Conservation (phyloP, 2,329 filamentous ascomycete genomes). For the Fusarium liriodendri region DNA sequence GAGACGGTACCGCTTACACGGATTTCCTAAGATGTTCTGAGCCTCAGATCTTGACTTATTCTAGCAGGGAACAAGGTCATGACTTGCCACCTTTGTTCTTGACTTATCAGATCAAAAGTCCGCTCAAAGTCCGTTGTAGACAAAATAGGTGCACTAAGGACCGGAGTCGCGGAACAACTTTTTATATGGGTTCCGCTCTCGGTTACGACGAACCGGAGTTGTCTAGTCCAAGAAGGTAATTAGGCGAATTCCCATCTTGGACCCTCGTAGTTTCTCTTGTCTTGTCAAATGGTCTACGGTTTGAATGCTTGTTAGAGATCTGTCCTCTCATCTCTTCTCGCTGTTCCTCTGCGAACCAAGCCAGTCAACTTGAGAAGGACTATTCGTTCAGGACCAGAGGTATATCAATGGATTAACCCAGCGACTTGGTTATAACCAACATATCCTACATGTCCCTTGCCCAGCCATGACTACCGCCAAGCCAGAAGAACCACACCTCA, state of each 20-base stretch:
- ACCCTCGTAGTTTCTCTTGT: not conserved
- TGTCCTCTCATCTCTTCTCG: not conserved
- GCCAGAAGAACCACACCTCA: not conserved
- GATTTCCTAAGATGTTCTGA: not conserved
- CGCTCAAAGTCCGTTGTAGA: not conserved
- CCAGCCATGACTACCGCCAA: not conserved
- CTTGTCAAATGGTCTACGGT: not conserved
- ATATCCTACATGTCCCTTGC: not conserved
- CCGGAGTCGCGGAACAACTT: not conserved
- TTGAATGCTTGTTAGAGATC: not conserved
- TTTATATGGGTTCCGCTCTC: not conserved
- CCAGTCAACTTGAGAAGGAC: not conserved
- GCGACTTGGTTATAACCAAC: not conserved
- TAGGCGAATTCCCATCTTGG: not conserved
- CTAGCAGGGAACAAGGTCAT: not conserved
- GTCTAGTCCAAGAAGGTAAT: not conserved
- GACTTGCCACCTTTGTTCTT: not conserved
- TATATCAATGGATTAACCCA: not conserved
- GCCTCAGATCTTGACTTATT: not conserved
- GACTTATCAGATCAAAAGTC: not conserved
- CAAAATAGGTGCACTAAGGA: not conserved
- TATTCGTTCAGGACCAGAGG: not conserved
- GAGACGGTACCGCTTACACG: not conserved
- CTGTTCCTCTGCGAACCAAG: not conserved
- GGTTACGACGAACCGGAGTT: not conserved